These are phyloP conservation scores for Moricandia arvensis DNA, from an alignment of 345 rosid species.

Conservation along the genomic window DNA sequence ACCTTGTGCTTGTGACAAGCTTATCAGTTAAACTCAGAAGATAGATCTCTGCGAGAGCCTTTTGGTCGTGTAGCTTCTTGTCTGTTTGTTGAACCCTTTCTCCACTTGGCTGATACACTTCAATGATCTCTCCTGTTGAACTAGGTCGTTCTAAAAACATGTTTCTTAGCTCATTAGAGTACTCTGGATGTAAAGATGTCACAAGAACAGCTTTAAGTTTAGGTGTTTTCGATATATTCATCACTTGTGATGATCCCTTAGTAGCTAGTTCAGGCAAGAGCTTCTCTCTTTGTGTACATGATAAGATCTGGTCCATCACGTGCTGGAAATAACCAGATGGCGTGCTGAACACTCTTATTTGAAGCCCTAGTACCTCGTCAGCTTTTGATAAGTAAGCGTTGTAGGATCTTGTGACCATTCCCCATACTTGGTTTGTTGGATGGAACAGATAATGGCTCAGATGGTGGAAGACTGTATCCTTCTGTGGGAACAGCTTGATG, in stretches of 20 bases:
- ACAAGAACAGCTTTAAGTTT: slow-evolving; percentile 41
- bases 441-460: slow-evolving; percentile 42
- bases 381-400: slow-evolving; percentile 37
- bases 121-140: slow-evolving; percentile 33
- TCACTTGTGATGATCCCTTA: not conserved
- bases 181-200: slow-evolving; percentile 35
- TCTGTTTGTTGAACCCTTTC: slow-evolving; percentile 35
- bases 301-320: slow-evolving; percentile 40
- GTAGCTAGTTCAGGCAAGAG: slow-evolving; percentile 31
- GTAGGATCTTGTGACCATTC: slow-evolving; percentile 39
- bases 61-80: slow-evolving; percentile 37
- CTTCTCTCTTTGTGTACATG: slow-evolving; percentile 35
- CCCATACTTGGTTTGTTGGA: slow-evolving; percentile 47
- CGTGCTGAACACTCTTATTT: slow-evolving; percentile 31
- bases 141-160: slow-evolving; percentile 33
- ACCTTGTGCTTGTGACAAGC: slow-evolving; percentile 41
- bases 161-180: slow-evolving; percentile 18
- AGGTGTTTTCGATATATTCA: not conserved
- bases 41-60: slow-evolving; percentile 43
- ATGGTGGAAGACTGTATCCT: slow-evolving; percentile 42
- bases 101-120: slow-evolving; percentile 44
- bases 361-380: slow-evolving; percentile 40
- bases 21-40: slow-evolving; percentile 42
- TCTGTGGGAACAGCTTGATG: slow-evolving; percentile 33
- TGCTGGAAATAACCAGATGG: slow-evolving; percentile 13